Base-by-base conservation (phyloP, 2,329 filamentous ascomycete species). In the Pseudogymnoascus sp. region DNA sequence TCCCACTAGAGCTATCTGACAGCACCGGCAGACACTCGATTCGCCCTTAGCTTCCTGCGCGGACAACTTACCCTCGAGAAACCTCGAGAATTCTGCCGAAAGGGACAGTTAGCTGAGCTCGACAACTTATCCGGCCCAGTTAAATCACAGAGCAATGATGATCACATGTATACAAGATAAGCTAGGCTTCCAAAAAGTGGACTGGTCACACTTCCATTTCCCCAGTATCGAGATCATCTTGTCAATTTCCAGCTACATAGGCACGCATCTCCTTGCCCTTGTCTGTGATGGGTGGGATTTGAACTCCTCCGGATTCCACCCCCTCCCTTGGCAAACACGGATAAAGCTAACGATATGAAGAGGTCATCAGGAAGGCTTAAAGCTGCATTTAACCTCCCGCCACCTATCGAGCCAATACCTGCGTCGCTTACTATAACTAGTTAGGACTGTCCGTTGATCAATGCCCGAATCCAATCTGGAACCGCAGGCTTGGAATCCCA, bases 401-500 rank as follows among this genome's bases (percentile, higher is more conserved):
- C 23, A 16, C 6, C 10, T 55, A 14, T 33, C 11, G 19, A 19
- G 49, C 49, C 26, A 55, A 33, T 26, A 2, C 49, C 26, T 19
- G n/a, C 26, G 10, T 33, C n/a, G 49, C 29, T 12, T 55, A 19
- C 29, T 16, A 1, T 10, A 55, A 55, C 23, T 55, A 33, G 49
- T 55, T 55, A 55, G n/a, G 49, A 19, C 19, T 55, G 49, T 55
- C 49, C 29, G 10, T 33, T 55, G 26, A 86, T 81, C 74, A 83
- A 80, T 35, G 74, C 75, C 71, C 73, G 73, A 67, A 89, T 72
- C 87, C 87, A 90, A 19, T 67, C 74, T 3, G 87, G 87, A 60
- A 89, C 72, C 31, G 67, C 72, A 6, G 87, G 86, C 63, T 78
- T 78, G 65, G 75, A 77, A 49, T 82, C 78, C 87, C 87, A 90